Evolutionary conservation across 2,329 filamentous ascomycete genomes (phyloP).

Genomic region (Aspergillus neotritici): DNA sequence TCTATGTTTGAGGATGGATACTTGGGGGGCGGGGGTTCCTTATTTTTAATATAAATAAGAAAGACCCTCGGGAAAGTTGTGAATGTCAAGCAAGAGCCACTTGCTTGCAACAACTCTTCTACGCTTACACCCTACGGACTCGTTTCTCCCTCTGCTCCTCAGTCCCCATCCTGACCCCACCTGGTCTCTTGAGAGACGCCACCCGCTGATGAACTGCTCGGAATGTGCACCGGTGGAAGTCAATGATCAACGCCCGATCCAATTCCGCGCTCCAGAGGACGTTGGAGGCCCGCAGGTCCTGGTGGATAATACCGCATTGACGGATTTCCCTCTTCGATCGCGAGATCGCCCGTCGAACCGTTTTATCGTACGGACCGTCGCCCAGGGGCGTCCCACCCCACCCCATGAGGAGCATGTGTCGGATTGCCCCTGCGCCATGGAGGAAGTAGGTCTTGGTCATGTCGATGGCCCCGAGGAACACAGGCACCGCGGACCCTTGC

Average conservation of each 20-base stretch:
- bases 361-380: slow-evolving; percentile 2
- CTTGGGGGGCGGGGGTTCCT: no score
- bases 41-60: no score
- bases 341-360: slow-evolving; percentile 4
- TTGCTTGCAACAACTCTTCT: no score
- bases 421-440: slow-evolving; percentile 19
- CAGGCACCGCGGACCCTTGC: slow-evolving; percentile 23
- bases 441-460: slow-evolving; percentile 19
- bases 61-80: no score
- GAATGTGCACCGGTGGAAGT: neutral
- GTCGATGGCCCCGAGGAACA: slow-evolving; percentile 24
- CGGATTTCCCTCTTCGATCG: slow-evolving; percentile 11
- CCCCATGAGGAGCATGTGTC: slow-evolving; percentile 25
- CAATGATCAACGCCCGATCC: slow-evolving; percentile 8
- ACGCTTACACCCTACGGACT: no score
- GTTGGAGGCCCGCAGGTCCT: slow-evolving; percentile 11
- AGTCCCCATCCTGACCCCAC: no score
- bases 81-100: no score
- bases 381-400: slow-evolving; percentile 17
- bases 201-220: no score
- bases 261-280: slow-evolving; percentile 14
- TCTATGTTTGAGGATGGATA: no score
- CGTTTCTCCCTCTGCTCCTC: no score
- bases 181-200: no score
- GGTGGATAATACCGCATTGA: slow-evolving; percentile 6